Base-by-base conservation (phyloP, 805 yeast genomes). In the Candida corydali region DNA sequence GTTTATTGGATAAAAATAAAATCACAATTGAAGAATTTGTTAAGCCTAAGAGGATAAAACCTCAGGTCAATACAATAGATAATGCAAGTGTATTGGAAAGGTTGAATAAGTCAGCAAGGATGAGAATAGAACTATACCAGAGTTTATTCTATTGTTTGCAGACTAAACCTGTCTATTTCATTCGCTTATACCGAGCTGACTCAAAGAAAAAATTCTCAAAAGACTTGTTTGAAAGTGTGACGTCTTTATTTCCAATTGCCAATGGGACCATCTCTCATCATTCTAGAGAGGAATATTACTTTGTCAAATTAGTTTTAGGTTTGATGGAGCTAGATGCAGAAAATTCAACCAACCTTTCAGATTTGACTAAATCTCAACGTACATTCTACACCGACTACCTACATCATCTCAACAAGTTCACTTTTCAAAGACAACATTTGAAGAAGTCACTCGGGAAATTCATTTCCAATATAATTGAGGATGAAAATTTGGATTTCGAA, bases 121-220 rank as follows among this genome's bases (percentile, higher is more conserved):
- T 68, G 17, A 68, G 86, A 41, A 65, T 80, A 34, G 88, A 81
- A 42, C 57, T 77, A 1, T 85, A 83, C 57, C 96, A 82, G 48
- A 82, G 85, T 16, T 52, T 91, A 35, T 80, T 93, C 47, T 93
- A 82, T 51, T 61, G 91, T 17, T 57, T 93, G 29, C 98, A 93
- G 55, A 84, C 95, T 0, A 86, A 86, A 49, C 85, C 95, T 0
- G 55, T 58, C 1, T 91, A 91, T 50, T 70, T 89, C 52, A 68
- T 79, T 2, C 61, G 77, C 10, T 56, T 86, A 24, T 74, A 78
- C 38, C 55, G 63, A 11, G 48, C 57, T 8, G 55, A 61, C 19
- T 46, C 33, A 41, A 55, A 50, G 36, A 49, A 17, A 34, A 50
- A 44, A 22, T 45, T 46, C 26, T 41, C 41, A 32, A 49, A 46